These are phyloP conservation scores for Eustoma russellianum DNA, from an alignment of 257 asterid genomes.

Conservation along the genomic window DNA sequence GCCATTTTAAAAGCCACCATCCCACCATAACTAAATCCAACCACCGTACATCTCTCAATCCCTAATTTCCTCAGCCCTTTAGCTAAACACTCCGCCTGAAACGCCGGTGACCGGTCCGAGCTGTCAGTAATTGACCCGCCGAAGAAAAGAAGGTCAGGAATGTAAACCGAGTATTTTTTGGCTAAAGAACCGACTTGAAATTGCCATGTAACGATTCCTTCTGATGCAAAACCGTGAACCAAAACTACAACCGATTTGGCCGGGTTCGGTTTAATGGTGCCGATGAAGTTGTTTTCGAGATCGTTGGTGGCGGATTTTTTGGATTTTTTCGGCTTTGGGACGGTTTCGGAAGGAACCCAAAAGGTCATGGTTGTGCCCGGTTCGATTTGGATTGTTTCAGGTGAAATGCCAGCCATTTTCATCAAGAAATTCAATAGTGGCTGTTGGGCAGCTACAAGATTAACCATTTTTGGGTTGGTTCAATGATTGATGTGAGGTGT, in stretches of 20 bases:
- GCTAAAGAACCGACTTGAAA: conserved; percentile 66
- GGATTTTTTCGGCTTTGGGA: conserved; percentile 22
- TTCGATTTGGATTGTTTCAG: conserved; percentile 40
- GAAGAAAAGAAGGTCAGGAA: conserved; percentile 85
- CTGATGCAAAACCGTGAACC: conserved; percentile 71
- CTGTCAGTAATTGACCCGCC: conserved; percentile 65
- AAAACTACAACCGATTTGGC: conserved; percentile 57
- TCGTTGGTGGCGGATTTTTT: conserved; percentile 13
- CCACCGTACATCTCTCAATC: conserved; percentile 54
- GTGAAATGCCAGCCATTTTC: conserved; percentile 62
- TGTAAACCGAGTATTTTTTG: conserved; percentile 58
- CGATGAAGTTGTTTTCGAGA: neutral
- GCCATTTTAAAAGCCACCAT: conserved; percentile 97
- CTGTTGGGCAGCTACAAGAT: conserved; percentile 60
- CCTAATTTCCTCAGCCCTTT: conserved; percentile 59
- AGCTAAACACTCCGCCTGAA: conserved; percentile 67
- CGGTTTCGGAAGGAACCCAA: conserved; percentile 63
- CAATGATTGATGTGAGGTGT: no score
- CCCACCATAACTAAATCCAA: conserved; percentile 93
- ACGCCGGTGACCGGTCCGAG: conserved; percentile 57
- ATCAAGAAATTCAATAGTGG: conserved; percentile 48
- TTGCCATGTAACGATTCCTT: conserved; percentile 84
- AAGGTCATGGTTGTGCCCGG: conserved; percentile 53
- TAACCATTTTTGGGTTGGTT: conserved; percentile 39
- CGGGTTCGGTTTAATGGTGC: conserved; percentile 23